A percentile compares a stretch with the other conserved stretches of the same genome.
Conservation (phyloP, 2,329 filamentous ascomycete genomes). For the Ophiostoma sp. region DNA sequence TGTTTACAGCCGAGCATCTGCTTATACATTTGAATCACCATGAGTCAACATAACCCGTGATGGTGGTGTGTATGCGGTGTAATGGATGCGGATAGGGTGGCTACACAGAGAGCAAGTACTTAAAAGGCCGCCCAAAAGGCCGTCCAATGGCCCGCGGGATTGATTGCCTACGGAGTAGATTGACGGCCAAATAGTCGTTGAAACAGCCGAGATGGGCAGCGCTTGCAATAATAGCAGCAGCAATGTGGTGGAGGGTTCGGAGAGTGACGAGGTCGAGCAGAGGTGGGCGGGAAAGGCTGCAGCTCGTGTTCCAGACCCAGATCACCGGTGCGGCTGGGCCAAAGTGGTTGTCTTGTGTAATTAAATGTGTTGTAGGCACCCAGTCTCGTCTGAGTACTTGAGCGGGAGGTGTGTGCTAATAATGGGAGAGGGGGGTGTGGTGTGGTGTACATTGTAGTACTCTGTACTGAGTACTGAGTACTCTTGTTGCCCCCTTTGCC, state of each 20-base stretch:
- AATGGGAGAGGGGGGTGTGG: neutral
- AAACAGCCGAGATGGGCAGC: neutral
- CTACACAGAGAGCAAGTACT: neutral
- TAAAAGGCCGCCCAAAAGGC: neutral
- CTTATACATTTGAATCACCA: neutral
- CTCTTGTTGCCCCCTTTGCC: neutral
- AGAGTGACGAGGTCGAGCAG: neutral
- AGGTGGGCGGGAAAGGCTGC: neutral
- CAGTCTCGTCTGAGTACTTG: neutral
- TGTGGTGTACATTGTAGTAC: neutral
- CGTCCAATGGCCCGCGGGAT: neutral
- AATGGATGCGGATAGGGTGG: neutral
- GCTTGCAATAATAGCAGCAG: too few relatives aligned
- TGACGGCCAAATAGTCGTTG: neutral
- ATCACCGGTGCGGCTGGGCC: constrained; percentile 10
- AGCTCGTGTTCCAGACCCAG: constrained; percentile 10
- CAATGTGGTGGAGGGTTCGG: neutral
- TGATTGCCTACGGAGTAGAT: too few relatives aligned
- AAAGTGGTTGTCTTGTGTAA: neutral
- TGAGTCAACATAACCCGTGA: neutral
- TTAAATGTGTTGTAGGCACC: neutral
- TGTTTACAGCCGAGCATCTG: neutral
- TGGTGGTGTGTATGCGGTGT: neutral
- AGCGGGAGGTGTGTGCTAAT: neutral
- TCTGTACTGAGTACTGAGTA: neutral